Evolutionary conservation across 352 stramenopile species (phyloP).

Genomic region (Pythium monospermum): DNA sequence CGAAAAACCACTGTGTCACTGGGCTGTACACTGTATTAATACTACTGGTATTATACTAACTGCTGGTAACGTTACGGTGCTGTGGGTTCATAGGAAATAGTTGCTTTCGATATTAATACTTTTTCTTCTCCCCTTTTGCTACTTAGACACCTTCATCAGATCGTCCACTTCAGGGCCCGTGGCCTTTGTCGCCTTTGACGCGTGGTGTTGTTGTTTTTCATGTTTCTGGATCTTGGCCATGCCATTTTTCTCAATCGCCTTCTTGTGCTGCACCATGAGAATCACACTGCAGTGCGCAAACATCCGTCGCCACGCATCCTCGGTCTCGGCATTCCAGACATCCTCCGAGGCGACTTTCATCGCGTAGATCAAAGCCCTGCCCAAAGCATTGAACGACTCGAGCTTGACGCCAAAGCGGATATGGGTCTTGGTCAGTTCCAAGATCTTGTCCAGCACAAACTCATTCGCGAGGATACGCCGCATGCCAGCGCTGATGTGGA

Average conservation of each 20-base stretch:
- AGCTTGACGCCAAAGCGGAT: slow-evolving; percentile 61
- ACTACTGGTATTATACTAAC: too few species aligned
- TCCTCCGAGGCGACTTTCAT: slow-evolving; percentile 37
- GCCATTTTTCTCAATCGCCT: slow-evolving; percentile 4
- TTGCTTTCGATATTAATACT: too few species aligned
- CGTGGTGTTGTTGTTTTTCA: not conserved
- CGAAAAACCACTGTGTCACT: too few species aligned
- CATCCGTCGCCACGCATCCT: slow-evolving; percentile 38
- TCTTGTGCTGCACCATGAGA: slow-evolving; percentile 36
- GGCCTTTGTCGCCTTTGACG: not conserved
- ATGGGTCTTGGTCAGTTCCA: slow-evolving; percentile 60
- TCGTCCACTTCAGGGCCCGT: not conserved
- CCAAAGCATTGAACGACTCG: slow-evolving; percentile 37
- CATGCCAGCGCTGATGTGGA: slow-evolving; percentile 82
- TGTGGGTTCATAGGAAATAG: too few species aligned
- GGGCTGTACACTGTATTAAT: too few species aligned
- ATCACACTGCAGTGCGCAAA: slow-evolving; percentile 42
- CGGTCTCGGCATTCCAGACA: slow-evolving; percentile 37
- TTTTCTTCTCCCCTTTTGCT: too few species aligned
- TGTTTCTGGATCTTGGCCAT: not conserved
- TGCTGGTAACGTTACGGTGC: too few species aligned
- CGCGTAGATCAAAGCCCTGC: slow-evolving; percentile 31
- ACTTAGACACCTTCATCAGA: not conserved
- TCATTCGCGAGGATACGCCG: slow-evolving; percentile 29
- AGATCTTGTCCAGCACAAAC: slow-evolving; percentile 67